Base-by-base conservation (phyloP, 805 yeast genomes). In the Candida odintsovae region DNA sequence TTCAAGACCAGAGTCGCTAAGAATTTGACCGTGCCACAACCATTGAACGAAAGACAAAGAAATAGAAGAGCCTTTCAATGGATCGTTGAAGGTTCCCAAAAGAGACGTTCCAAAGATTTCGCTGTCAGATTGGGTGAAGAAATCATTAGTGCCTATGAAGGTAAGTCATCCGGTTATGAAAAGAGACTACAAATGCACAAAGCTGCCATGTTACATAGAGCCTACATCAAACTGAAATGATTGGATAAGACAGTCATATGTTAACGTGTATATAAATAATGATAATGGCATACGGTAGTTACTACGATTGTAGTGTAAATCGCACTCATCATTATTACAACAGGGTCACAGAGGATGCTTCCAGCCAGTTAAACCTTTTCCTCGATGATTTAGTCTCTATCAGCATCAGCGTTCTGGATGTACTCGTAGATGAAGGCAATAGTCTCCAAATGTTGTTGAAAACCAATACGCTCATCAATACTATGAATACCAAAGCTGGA, bases 61-160 rank as follows among this genome's bases (percentile, higher is more conserved):
- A 72, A 80, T 56, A 79, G 97, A 66, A 80, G 78, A 59, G 97
- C 98, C 2, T 86, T 95, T 73, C 67, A 73, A 53, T 94, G 98
- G 98, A 84, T 94, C 42, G 66, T 90, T 45, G 96, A 88, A 50
- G 89, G 95, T 19, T 78, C 95, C 37, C 76, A 80, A 49, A 82
- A 85, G 59, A 82, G 95, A 64, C 82, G 81, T 41, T 82, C 90
- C 16, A 78, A 81, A 48, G 94, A 86, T 58, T 86, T 86, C 58
- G 72, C 95, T 2, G 97, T 94, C 36, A 78, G 98, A 59, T 73
- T 94, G 40, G 90, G 90, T 35, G 98, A 94, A 68, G 98, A 94
- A 67, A 78, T 94, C 49, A 63, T 88, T 35, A 72, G 83, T 44
- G 94, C 94, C 26, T 73, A 72, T 57, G 80, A 78, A 56, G 97